Evolutionary conservation across 208 protist species (phyloP).

Genomic region (Tetramitus jugosus): DNA sequence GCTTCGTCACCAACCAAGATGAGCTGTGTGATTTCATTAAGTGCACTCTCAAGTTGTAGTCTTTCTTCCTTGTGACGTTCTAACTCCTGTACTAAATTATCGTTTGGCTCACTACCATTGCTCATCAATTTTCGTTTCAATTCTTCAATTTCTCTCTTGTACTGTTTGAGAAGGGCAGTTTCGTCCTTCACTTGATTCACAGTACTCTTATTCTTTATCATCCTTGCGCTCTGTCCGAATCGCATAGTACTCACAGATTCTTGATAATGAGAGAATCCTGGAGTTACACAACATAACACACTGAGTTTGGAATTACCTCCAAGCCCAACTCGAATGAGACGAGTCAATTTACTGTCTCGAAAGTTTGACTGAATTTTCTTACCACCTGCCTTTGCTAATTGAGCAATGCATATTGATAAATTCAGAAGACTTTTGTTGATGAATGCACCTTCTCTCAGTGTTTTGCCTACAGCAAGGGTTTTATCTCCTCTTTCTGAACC

Average conservation of each 20-base stretch:
- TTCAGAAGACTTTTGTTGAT: conserved; percentile 91
- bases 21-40: neutral
- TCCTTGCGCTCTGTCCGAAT: conserved; percentile 67
- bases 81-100: neutral
- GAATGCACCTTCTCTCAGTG: conserved; percentile 80
- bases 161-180: conserved; percentile 32
- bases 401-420: conserved; percentile 55
- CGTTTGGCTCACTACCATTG: too few relatives aligned
- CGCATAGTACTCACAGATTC: neutral
- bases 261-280: neutral
- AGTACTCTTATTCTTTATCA: conserved; percentile 62
- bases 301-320: conserved; percentile 5
- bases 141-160: neutral
- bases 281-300: neutral
- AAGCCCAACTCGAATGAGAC: conserved; percentile 45
- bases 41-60: neutral
- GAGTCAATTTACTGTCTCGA: conserved; percentile 75
- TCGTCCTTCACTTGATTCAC: conserved; percentile 63
- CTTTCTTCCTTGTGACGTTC: neutral
- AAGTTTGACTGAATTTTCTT: conserved; percentile 22
- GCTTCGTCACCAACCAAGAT: neutral
- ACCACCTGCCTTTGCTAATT: conserved; percentile 39
- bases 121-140: neutral
- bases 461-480: conserved; percentile 78
- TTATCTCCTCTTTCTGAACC: conserved; percentile 83